A percentile compares a stretch with the other conserved stretches of the same genome.
These are phyloP conservation scores for Thuidium tamariscinum DNA, from an alignment of 225 moss, liverwort and hornwort genomes.

Conservation along the genomic window DNA sequence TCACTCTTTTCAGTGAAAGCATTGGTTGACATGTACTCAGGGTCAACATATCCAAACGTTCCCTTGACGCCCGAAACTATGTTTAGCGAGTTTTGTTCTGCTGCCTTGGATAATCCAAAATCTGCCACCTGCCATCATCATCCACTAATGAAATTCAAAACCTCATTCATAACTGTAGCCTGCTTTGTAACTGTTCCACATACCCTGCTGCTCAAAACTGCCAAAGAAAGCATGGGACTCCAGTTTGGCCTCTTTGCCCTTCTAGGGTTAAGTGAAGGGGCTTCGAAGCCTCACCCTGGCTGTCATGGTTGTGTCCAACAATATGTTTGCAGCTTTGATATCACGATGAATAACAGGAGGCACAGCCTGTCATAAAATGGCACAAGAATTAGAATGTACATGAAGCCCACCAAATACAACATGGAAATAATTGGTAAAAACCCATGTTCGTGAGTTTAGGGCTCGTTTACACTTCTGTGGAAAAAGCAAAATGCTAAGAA, in stretches of 20 bases:
- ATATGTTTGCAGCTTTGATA: constrained; percentile 89
- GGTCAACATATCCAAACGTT: constrained; percentile 95
- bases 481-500: background rate
- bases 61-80: constrained; percentile 90
- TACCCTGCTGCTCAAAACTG: background rate
- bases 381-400: background rate
- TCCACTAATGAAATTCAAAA: background rate
- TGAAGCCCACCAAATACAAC: background rate
- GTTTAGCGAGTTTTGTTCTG: constrained; percentile 15
- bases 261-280: background rate
- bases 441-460: background rate
- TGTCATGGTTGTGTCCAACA: constrained; percentile 83
- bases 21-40: constrained; percentile 77
- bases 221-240: background rate
- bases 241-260: background rate
- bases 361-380: constrained; percentile 55
- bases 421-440: background rate
- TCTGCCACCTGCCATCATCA: constrained; percentile 70
- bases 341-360: constrained; percentile 93
- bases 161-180: background rate
- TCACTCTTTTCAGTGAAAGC: constrained; percentile 90
- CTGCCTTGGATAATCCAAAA: constrained; percentile 87
- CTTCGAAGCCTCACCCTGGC: constrained; percentile 48
- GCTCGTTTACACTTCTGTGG: background rate
- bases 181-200: background rate